These are phyloP conservation scores for Phaeosphaeriaceae sp. DNA, from an alignment of 2,329 filamentous ascomycete species.

Conservation along the genomic window DNA sequence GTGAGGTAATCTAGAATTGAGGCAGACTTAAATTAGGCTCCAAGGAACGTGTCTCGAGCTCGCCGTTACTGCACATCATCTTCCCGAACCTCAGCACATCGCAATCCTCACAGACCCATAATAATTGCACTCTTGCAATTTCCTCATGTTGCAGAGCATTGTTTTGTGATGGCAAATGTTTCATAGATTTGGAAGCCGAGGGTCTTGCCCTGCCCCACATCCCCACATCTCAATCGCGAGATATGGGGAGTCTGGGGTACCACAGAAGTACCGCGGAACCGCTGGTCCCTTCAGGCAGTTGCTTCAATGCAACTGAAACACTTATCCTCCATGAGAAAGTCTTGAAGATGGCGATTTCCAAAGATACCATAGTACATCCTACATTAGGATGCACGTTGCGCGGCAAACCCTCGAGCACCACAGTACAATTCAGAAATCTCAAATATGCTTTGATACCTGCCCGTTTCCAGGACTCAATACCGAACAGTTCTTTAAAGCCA, in stretches of 20 bases:
- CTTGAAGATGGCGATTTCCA: neutral
- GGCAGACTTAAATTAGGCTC: too few relatives aligned
- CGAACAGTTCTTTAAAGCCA: conserved; percentile 12
- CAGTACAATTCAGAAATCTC: conserved; percentile 44
- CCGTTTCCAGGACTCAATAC: conserved; percentile 41
- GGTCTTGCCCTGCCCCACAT: neutral
- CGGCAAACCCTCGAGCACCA: conserved; percentile 23
- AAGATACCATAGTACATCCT: conserved; percentile 16
- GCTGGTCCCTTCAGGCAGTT: neutral
- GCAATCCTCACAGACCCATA: neutral
- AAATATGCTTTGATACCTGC: conserved; percentile 45
- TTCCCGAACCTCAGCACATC: neutral
- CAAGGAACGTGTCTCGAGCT: too few relatives aligned
- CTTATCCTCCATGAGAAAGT: neutral
- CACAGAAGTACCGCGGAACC: neutral
- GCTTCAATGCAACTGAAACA: neutral
- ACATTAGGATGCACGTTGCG: conserved; percentile 22
- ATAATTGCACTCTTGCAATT: neutral
- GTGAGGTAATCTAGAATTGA: too few relatives aligned
- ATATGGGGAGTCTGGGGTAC: neutral
- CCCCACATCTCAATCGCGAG: neutral
- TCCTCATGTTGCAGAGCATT: neutral
- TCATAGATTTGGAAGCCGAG: neutral
- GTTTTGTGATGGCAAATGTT: neutral
- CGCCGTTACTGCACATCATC: too few relatives aligned